Base-by-base conservation (phyloP, 805 yeast genomes). In the Groenewaldozyma salmanticensis region DNA sequence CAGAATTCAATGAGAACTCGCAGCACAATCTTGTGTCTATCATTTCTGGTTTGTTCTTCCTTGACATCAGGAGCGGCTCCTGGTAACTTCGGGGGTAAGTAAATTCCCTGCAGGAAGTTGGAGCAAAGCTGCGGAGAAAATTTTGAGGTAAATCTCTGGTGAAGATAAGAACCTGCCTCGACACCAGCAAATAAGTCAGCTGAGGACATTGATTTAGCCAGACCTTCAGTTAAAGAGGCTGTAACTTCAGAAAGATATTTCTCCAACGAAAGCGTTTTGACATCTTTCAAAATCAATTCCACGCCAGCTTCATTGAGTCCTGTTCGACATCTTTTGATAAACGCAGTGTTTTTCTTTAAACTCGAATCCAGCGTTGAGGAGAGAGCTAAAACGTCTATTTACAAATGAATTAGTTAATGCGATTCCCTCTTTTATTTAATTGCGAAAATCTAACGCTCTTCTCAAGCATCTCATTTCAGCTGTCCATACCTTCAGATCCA, bases 301-400 rank as follows among this genome's bases (percentile, higher is more conserved):
- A 59, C 59, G 31, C 69, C 68, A 4, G 79, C 88, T 31, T 68
- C 69, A 31, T 65, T 71, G 19, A 86, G 58, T 2, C 78, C 66
- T 2, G 71, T 65, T 47, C 78, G 71, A 39, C 87, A 55, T 51
- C 80, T 81, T 55, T 79, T 81, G 38, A 86, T 77, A 53, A 84
- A 82, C 0, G 86, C 81, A 3, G 85, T 59, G 37, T 88, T 84
- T 57, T 80, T 83, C 65, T 87, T 87, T 49, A 87, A 65, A 42
- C 88, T 80, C 0, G 94, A 66, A 55, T 87, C 95, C 27, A 39
- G 47, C 15, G 37, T 42, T n/a, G n/a, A n/a, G n/a, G n/a, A 20
- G 31, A 46, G 6, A n/a, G n/a, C n/a, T n/a, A n/a, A n/a, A n/a
- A n/a, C n/a, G n/a, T n/a, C n/a, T n/a, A n/a, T n/a, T n/a, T n/a